phyloP scores from a whole-genome alignment of 345 rosid genomes.

The Citrus australasica region DNA sequence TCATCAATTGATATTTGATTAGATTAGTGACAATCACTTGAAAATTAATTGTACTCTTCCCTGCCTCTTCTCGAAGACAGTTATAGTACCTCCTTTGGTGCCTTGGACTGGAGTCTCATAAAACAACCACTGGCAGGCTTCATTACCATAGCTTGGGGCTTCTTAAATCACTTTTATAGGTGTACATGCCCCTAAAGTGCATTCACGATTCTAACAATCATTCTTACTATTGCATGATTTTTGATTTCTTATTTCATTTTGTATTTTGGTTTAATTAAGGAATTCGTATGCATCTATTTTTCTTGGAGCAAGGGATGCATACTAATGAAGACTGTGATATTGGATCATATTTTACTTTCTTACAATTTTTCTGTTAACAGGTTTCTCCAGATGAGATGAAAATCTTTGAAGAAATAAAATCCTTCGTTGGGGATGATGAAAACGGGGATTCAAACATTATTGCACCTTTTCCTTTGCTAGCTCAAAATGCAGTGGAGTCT shows the following conservation, averaged over 20 bases:
- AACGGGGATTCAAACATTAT: slow-evolving; percentile 43
- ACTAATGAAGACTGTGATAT: background rate
- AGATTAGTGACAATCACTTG: background rate
- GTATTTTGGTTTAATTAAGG: background rate
- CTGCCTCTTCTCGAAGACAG: background rate
- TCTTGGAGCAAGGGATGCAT: background rate
- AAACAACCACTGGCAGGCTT: background rate
- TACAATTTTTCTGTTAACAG: slow-evolving; percentile 31
- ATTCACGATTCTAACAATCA: background rate
- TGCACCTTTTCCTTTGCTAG: slow-evolving; percentile 60
- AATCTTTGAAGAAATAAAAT: slow-evolving; percentile 69
- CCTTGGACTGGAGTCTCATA: background rate
- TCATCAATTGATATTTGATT: background rate
- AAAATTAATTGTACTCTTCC: background rate
- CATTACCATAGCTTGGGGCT: background rate
- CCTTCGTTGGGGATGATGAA: slow-evolving; percentile 59
- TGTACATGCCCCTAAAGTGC: background rate
- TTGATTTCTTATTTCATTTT: background rate
- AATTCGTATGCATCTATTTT: background rate
- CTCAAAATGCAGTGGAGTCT: slow-evolving; percentile 80
- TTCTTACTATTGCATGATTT: background rate
- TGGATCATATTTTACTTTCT: slow-evolving; percentile 2
- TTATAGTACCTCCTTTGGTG: background rate
- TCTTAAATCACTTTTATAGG: background rate
- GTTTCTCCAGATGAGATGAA: slow-evolving; percentile 83